phyloP scores from a whole-genome alignment of 2,329 filamentous ascomycete genomes.

The Colletotrichum falcatum region DNA sequence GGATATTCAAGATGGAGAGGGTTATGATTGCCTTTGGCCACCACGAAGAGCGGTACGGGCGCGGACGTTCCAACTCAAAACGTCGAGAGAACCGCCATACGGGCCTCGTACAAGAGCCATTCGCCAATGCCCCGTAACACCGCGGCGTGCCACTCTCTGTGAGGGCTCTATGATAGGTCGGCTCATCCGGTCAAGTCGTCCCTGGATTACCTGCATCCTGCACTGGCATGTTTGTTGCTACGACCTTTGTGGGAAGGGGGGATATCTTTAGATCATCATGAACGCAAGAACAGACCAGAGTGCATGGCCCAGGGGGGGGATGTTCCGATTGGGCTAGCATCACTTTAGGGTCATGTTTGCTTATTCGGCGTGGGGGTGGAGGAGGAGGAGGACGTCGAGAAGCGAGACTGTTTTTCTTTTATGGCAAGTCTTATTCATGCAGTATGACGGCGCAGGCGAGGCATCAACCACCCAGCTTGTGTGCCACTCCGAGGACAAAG shows the following conservation, averaged over 20 bases:
- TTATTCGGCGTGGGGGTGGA: constrained; percentile 13
- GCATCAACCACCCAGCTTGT: constrained; percentile 5
- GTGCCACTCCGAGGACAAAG: not conserved
- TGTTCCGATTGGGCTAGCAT: constrained; percentile 29
- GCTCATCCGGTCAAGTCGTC: not conserved
- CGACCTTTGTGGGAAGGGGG: too few species aligned
- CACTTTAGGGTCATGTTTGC: constrained; percentile 23
- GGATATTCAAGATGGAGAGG: not conserved
- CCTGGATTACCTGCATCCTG: not conserved
- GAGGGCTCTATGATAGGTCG: not conserved
- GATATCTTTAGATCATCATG: constrained; percentile 22
- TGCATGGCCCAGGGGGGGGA: constrained; percentile 12
- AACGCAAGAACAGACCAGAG: not conserved
- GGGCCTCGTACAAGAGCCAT: not conserved
- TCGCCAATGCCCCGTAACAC: not conserved
- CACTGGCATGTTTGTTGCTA: not conserved
- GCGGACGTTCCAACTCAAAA: too few species aligned
- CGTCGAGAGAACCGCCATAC: not conserved
- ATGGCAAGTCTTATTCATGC: constrained; percentile 1
- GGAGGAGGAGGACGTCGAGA: not conserved
- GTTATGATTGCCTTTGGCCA: not conserved
- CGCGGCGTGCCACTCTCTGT: not conserved
- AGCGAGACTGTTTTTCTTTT: constrained; percentile 2
- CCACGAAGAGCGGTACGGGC: not conserved
- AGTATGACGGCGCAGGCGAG: constrained; percentile 17